These are phyloP conservation scores for Lolium rigidum DNA, from an alignment of 176 grass and related monocot genomes.

Conservation along the genomic window DNA sequence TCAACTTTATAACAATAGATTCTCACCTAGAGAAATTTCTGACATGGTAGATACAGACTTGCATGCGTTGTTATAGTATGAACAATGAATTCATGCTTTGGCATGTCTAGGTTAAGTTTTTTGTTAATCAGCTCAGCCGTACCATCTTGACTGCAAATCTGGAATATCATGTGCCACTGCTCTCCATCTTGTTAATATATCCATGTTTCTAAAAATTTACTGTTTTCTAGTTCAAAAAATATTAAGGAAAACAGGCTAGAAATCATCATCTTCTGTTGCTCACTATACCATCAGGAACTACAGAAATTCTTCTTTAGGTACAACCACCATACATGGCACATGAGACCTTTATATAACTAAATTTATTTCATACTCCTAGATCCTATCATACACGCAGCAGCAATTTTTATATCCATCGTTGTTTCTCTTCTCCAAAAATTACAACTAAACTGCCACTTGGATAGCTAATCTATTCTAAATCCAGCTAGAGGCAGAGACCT, in stretches of 20 bases:
- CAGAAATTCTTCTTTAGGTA: conserved; percentile 3
- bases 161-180: no score
- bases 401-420: neutral
- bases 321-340: neutral
- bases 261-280: neutral
- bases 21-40: no score
- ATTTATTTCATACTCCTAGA: neutral
- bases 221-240: neutral
- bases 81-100: no score
- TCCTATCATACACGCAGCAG: conserved; percentile 32
- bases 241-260: neutral
- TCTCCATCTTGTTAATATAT: neutral
- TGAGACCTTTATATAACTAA: neutral
- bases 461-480: conserved; percentile 50
- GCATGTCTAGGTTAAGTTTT: no score
- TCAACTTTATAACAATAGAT: no score
- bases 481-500: neutral
- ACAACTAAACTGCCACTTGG: neutral
- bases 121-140: no score
- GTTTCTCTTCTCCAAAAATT: neutral
- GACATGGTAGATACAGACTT: no score
- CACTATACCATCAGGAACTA: neutral
- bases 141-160: no score
- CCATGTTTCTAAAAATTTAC: neutral
- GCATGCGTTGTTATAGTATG: no score